Percentiles rank a stretch among this genome's conserved stretches.
These are phyloP conservation scores for Acephala macrosclerotiorum DNA, from an alignment of 2,329 filamentous ascomycete species.

Conservation along the genomic window DNA sequence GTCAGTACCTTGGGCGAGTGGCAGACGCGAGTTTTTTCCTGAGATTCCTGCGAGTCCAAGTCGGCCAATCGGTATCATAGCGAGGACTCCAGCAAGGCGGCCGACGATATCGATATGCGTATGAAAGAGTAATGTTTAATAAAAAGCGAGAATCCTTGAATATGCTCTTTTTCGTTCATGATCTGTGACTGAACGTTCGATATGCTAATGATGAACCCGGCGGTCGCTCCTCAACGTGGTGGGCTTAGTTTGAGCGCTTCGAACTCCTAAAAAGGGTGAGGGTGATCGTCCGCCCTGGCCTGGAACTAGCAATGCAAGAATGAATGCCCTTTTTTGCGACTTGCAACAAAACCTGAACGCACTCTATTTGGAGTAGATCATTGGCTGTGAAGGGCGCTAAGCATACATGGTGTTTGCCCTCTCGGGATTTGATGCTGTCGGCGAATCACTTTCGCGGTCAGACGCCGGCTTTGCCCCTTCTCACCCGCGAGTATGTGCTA, in stretches of 20 bases:
- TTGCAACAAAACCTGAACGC: neutral
- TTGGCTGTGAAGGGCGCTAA: neutral
- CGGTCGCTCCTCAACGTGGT: neutral
- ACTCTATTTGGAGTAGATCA: neutral
- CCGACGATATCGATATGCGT: neutral
- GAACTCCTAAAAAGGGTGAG: neutral
- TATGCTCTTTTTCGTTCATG: neutral
- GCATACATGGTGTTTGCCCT: neutral
- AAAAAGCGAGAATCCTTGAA: neutral
- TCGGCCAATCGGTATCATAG: neutral
- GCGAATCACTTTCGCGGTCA: slow-evolving; percentile 4
- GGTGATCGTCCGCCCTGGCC: neutral
- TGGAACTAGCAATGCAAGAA: neutral
- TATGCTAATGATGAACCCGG: neutral
- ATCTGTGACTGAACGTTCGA: neutral
- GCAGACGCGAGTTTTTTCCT: neutral
- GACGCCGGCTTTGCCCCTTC: neutral
- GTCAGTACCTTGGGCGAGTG: slow-evolving; percentile 11
- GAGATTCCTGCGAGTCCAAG: slow-evolving; percentile 2
- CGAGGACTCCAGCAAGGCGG: neutral
- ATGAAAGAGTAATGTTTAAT: neutral
- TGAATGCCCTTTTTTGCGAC: slow-evolving; percentile 10
- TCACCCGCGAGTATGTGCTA: neutral
- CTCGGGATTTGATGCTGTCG: neutral
- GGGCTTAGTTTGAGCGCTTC: too few relatives aligned